Base-by-base conservation (phyloP, 2,329 filamentous ascomycete species). In the Colletotrichum eremochloae region DNA sequence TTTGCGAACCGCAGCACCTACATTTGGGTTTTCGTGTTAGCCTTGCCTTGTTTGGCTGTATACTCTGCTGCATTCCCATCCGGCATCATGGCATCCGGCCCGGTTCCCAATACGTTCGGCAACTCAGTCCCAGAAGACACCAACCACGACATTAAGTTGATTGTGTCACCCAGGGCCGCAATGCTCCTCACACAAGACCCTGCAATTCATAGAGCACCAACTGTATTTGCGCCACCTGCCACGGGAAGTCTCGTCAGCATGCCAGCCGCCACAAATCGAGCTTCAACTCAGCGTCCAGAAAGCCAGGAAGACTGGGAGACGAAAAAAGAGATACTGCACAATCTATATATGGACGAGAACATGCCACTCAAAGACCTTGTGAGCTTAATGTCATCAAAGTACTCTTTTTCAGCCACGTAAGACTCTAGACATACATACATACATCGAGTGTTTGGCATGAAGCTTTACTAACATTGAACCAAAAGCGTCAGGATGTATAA, bases 321-420 rank as follows among this genome's bases (percentile, higher is more conserved):
- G 2, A 44, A 61, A n/a, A 44, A 44, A 7, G 40, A 42, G 38
- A 31, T 11, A 11, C 14, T 31, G 15, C 36, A 24, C 9, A 6
- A 3, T 14, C 38, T 67, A 7, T 61, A 67, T 9, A 6, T 67
- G 2, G 11, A 29, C 14, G 38, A 67, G 2, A 67, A 53, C 18
- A 4, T 67, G 20, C 44, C 64, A 1, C 24, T 67, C 1, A 42
- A 31, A 8, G 40, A 48, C 1, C 24, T 66, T 1, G 11, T 58
- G 5, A 31, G 2, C 20, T 58, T 15, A 18, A 66, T 66, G 53
- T n/a, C 24, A 11, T 33, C 36, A 1, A 20, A 58, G 20, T 7
- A 66, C 15, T 7, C 12, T 5, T 66, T 66, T 9, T 58, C 55
- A 1, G 63, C 63, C 9, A 66, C 63, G 63, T 66, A 58, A 48